Conservation (phyloP, 2,329 filamentous ascomycete species). For the Pleoardoris graminearum region DNA sequence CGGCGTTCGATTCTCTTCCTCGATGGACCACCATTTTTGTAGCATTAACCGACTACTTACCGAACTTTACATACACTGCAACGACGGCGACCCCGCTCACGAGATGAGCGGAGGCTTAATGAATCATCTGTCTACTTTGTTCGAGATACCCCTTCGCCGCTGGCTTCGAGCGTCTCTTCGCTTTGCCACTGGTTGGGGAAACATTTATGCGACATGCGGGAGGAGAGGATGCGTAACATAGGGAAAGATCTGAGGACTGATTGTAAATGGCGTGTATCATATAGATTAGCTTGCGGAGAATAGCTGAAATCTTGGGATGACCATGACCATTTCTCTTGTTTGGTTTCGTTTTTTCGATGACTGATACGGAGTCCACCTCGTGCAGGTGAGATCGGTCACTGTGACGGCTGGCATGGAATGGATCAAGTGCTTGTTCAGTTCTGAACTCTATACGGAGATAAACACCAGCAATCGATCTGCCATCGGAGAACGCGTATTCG, state of each 20-base stretch:
- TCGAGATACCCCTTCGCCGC: conserved; percentile 41
- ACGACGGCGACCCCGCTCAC: conserved; percentile 1
- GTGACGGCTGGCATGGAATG: too few relatives aligned
- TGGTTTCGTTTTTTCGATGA: too few relatives aligned
- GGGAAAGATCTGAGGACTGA: not conserved
- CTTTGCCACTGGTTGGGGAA: conserved; percentile 12
- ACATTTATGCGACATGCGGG: not conserved
- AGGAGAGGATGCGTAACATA: too few relatives aligned
- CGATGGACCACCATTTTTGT: conserved; percentile 17
- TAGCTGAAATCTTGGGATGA: too few relatives aligned
- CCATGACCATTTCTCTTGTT: too few relatives aligned
- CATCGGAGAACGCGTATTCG: too few relatives aligned
- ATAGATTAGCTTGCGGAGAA: too few relatives aligned
- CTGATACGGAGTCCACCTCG: too few relatives aligned
- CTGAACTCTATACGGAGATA: too few relatives aligned
- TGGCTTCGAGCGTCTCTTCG: conserved; percentile 42
- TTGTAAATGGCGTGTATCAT: not conserved
- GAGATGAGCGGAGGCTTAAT: conserved; percentile 11
- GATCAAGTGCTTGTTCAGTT: too few relatives aligned
- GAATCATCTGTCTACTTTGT: conserved; percentile 24
- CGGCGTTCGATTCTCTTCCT: conserved; percentile 22
- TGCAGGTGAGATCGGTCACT: too few relatives aligned
- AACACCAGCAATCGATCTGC: too few relatives aligned
- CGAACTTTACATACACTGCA: conserved; percentile 11
- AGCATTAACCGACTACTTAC: not conserved